Evolutionary conservation across 352 stramenopile species (phyloP), one percentile per base, ranked within the genome.

Genomic region (Phytophthora europaea): DNA sequence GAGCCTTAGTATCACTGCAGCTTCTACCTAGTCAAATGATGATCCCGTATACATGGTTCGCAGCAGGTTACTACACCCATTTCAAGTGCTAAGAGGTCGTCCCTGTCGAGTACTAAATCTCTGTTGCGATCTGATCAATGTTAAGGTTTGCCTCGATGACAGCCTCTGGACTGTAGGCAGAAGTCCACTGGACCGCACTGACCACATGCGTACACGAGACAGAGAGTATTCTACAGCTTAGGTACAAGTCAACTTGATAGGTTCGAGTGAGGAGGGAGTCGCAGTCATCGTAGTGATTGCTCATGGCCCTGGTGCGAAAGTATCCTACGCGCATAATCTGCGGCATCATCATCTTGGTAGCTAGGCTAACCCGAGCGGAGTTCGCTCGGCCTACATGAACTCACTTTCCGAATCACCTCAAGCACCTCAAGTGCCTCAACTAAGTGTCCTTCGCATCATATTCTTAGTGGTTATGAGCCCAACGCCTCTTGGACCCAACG

Each of bases 241-340:
- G 43, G 43, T 51, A 51, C 43, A 51, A 47, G 36, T 43, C 36
- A 48, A 48, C 40, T 48, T 48, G 40, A 48, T 48, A 48, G 40
- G 40, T 48, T 9, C 36, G 8, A 16, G 36, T 13, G 15, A 22
- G 40, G 2, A 20, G 40, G 40, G 26, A 12, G 16, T 51, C 26
- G 43, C 4, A 23, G 43, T 26, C 9, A 12, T 18, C 43, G 9
- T 2, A 51, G 43, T 12, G 43, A 51, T 26, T 51, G 43, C 43
- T 51, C 43, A 51, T 51, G 43, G 18, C 18, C 43, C 43, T 51
- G 9, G 43, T 51, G 43, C 18, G 18, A 12, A 51, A 51, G 43
- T 51, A 51, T 51, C 43, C 43, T 51, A 7, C 9, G 18, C 43
- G n/a, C 43, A 51, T 26, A 23, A 51, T 51, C 18, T 26, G 43